Evolutionary conservation across 352 stramenopile species (phyloP).

Genomic region (Globisporangium heterothallicum): DNA sequence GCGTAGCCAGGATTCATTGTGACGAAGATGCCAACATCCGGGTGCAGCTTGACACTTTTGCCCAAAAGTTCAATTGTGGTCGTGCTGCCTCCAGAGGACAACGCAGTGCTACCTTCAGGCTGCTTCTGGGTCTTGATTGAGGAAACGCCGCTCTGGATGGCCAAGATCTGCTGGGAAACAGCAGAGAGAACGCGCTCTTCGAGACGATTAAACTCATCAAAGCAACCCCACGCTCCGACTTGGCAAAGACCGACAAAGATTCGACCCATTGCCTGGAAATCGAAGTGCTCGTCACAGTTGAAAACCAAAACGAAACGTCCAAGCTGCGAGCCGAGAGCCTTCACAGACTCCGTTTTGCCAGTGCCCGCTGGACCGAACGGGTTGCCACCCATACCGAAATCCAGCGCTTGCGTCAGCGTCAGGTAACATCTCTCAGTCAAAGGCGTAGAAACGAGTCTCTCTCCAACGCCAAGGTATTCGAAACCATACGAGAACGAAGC

Average conservation of each 20-base stretch:
- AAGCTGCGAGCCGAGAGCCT: constrained; percentile 97
- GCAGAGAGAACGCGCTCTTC: constrained; percentile 99
- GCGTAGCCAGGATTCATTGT: constrained; percentile 99
- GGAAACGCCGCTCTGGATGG: constrained; percentile 97
- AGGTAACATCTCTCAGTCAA: constrained; percentile 99
- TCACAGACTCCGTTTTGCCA: constrained; percentile 99
- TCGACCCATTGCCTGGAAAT: constrained; percentile 99
- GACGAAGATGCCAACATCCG: constrained; percentile 99
- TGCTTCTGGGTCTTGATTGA: constrained; percentile 66
- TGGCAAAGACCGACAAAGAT: constrained; percentile 99
- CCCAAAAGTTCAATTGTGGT: constrained; percentile 94
- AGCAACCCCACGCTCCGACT: constrained; percentile 99
- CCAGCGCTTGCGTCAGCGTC: constrained; percentile 98
- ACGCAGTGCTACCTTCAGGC: constrained; percentile 19
- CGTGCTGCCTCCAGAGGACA: constrained; percentile 10
- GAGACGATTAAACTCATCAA: constrained; percentile 99
- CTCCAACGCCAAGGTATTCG: constrained; percentile 99
- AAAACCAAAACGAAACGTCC: constrained; percentile 99
- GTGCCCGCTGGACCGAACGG: constrained; percentile 99
- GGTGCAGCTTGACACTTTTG: constrained; percentile 92
- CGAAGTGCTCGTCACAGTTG: constrained; percentile 99
- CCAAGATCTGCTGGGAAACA: constrained; percentile 99
- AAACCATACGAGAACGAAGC: constrained; percentile 99
- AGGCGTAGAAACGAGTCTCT: constrained; percentile 99
- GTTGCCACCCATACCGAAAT: constrained; percentile 98